Evolutionary conservation across 805 yeast species (phyloP), one percentile per base, ranked within the genome.

Genomic region (Yarrowia porcina): DNA sequence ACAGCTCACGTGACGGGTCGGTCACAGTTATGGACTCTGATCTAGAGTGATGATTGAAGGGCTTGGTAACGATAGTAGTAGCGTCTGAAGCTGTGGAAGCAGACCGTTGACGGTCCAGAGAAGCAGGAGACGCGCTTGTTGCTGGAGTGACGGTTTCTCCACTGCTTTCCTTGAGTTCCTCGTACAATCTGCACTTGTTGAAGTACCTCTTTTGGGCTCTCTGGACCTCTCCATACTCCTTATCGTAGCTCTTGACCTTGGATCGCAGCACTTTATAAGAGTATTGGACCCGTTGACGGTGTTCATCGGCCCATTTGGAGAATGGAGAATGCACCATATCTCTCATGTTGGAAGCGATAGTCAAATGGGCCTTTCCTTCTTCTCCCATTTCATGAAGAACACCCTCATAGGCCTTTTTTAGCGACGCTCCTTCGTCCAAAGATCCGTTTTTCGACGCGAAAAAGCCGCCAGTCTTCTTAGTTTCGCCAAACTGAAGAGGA

Each of bases 141-240:
- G 42, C 35, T 9, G 44, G 39, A 35, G 61, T 63, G 21, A 33
- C 30, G n/a, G 54, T 13, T 12, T 45, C 25, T 44, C 47, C 61
- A 6, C 30, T 20, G 38, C 27, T 28, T 20, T 42, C 52, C 35
- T 45, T 42, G 35, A 45, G 41, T 63, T 87, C 89, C 71, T 89
- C 96, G 61, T 88, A 77, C 65, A 83, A 75, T 59, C 96, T 77
- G 72, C 94, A 89, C 70, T 86, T 87, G 73, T 85, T 88, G 78
- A 87, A 89, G 72, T 90, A 90, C 63, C 80, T 81, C 72, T 82
- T 85, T 71, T 85, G 90, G 45, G 78, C 69, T 66, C 82, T 77
- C 66, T 80, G 79, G 47, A 83, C 88, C 60, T 86, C 83, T 35
- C 74, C 72, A 13, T 72, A 71, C 66, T 78, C 79, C 60, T 74